Evolutionary conservation across 1,284 basidiomycete species (phyloP), one percentile per base, ranked within the genome.

Genomic region (Fomitopsis betulina): DNA sequence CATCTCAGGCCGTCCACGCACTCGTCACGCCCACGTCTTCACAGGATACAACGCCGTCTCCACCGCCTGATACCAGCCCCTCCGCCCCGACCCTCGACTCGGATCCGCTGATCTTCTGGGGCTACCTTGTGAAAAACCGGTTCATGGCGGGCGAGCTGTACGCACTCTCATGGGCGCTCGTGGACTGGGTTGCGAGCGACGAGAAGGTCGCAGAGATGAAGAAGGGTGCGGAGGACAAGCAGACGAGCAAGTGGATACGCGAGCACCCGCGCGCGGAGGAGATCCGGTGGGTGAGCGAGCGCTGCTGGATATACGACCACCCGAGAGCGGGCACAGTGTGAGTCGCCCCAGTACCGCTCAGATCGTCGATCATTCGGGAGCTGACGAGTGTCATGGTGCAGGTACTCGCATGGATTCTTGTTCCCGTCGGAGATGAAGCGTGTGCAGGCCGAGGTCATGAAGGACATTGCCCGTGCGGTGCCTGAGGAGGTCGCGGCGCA

Each of bases 91-190:
- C 58, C 23, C 23, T 1, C 13, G 10, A 10, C 49, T 73, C 80
- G 35, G 90, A 95, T 68, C 87, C 86, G 1, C 75, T 94, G 62
- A 85, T 95, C 19, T 96, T 94, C 73, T 98, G 94, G 94, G 95
- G 95, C 3, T 97, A 98, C 72, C 86, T 98, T 37, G 91, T 98
- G 50, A 94, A 94, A 63, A 93, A 96, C 68, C 79, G 79, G 57
- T 98, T 98, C 76, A 98, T 99, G 96, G 96, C 87, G 4, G 96
- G 96, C 23, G 96, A 99, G 73, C 76, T 94, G 60, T 99, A 99
- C 72, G 95, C 88, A 9, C 77, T 99, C 30, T 96, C 93, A 54
- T 92, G 88, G 80, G 90, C 90, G 70, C 78, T 99, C 56, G 93
- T 95, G n/a, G 80, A 91, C 61, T 98, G 93, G 85, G 80, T 95